These are phyloP conservation scores for Hibiscus mutabilis DNA, from an alignment of 345 rosid genomes.

Conservation along the genomic window DNA sequence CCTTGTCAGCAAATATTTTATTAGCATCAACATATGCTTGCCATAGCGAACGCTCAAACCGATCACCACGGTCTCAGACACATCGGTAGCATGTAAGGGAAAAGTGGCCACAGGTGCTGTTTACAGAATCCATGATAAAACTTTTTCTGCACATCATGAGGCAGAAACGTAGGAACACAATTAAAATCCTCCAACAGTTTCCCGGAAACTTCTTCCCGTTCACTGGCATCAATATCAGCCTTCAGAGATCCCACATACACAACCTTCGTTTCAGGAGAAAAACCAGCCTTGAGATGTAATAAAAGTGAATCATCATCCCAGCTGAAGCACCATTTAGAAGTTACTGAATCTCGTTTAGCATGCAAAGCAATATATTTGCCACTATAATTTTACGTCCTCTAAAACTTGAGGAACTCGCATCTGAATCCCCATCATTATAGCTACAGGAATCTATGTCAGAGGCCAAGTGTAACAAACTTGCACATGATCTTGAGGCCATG, in stretches of 20 bases:
- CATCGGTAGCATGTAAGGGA: slow-evolving; percentile 63
- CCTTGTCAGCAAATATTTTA: slow-evolving; percentile 58
- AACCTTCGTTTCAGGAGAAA: slow-evolving; percentile 41
- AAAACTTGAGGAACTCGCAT: slow-evolving; percentile 29
- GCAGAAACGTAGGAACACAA: slow-evolving; percentile 55
- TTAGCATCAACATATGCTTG: slow-evolving; percentile 58
- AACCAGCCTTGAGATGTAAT: slow-evolving; percentile 44
- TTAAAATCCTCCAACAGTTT: slow-evolving; percentile 46
- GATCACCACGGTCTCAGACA: slow-evolving; percentile 59
- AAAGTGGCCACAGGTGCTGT: slow-evolving; percentile 60
- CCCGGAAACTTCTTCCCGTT: slow-evolving; percentile 59
- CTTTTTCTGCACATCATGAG: slow-evolving; percentile 48
- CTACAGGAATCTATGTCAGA: slow-evolving; percentile 34
- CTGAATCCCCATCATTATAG: slow-evolving; percentile 45
- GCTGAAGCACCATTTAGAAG: slow-evolving; percentile 44
- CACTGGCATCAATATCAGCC: slow-evolving; percentile 43
- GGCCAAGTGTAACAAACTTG: slow-evolving; percentile 37
- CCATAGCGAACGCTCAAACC: slow-evolving; percentile 57
- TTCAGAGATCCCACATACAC: slow-evolving; percentile 60
- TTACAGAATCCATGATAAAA: slow-evolving; percentile 66
- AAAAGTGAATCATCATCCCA: slow-evolving; percentile 43
- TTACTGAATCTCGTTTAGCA: slow-evolving; percentile 26
- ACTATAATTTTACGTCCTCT: slow-evolving; percentile 38
- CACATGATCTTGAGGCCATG: slow-evolving; percentile 46
- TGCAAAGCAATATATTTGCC: slow-evolving; percentile 37